Percentiles rank a stretch among this genome's conserved stretches.
Evolutionary conservation across 208 protist species (phyloP).

Genomic region (Acanthamoeba sp.): DNA sequence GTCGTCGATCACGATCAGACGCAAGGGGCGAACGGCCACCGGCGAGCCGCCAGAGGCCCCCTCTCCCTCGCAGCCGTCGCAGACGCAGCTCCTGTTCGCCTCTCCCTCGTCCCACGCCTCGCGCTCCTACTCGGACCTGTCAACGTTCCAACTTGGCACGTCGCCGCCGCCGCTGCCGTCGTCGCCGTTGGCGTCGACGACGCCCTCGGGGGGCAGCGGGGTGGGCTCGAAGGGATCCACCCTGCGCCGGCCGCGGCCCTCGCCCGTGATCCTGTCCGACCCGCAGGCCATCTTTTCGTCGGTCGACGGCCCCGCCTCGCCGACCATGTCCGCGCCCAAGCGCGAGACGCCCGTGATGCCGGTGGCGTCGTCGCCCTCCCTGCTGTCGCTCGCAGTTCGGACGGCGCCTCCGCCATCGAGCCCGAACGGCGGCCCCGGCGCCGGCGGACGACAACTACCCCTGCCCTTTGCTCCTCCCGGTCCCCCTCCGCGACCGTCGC

Average conservation of each 20-base stretch:
- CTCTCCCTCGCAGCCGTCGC: not conserved
- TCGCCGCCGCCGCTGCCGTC: not conserved
- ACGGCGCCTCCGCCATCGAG: too few relatives aligned
- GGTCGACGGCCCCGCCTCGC: not conserved
- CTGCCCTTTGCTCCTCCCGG: too few relatives aligned
- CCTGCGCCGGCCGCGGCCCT: not conserved
- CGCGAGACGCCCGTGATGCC: too few relatives aligned
- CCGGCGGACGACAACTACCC: too few relatives aligned
- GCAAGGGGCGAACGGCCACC: not conserved
- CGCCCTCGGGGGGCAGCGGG: not conserved
- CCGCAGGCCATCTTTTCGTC: slow-evolving; percentile 1
- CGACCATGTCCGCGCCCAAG: not conserved
- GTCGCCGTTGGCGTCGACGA: not conserved
- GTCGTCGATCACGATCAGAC: not conserved
- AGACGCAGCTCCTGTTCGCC: not conserved
- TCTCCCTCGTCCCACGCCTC: not conserved
- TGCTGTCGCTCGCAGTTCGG: too few relatives aligned
- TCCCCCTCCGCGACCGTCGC: too few relatives aligned
- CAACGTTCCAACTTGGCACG: not conserved
- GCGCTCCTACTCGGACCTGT: not conserved
- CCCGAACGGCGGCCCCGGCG: too few relatives aligned
- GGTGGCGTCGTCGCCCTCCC: not conserved
- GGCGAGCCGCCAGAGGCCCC: not conserved
- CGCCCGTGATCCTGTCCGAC: not conserved
- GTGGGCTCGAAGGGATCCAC: not conserved